Evolutionary conservation across 2,329 filamentous ascomycete genomes (phyloP).

Genomic region (Erysiphe pulchra): DNA sequence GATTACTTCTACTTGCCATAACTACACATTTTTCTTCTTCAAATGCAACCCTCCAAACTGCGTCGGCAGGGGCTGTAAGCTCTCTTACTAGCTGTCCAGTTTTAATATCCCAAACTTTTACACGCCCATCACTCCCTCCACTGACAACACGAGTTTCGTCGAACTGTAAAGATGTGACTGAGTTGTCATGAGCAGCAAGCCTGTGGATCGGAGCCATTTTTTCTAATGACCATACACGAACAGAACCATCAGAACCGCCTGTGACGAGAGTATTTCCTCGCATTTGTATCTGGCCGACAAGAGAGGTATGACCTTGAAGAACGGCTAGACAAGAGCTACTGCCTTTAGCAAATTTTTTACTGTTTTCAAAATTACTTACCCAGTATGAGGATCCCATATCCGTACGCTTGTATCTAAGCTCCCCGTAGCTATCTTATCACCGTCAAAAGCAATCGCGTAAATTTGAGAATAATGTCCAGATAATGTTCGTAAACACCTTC

Average conservation of each 20-base stretch:
- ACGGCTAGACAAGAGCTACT: slow-evolving; percentile 42
- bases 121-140: slow-evolving; percentile 86
- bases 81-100: slow-evolving; percentile 78
- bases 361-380: slow-evolving; percentile 25
- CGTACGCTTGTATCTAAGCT: slow-evolving; percentile 90
- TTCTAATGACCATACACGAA: slow-evolving; percentile 84
- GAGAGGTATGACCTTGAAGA: slow-evolving; percentile 83
- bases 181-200: slow-evolving; percentile 90
- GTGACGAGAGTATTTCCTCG: slow-evolving; percentile 85
- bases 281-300: slow-evolving; percentile 93
- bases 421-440: slow-evolving; percentile 74
- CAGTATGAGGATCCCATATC: slow-evolving; percentile 82
- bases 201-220: slow-evolving; percentile 82
- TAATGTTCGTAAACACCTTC: slow-evolving; percentile 70
- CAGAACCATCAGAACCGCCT: slow-evolving; percentile 84
- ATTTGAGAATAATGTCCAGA: slow-evolving; percentile 96
- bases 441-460: slow-evolving; percentile 94
- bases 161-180: slow-evolving; percentile 90
- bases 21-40: slow-evolving; percentile 97
- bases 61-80: slow-evolving; percentile 72
- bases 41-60: slow-evolving; percentile 93
- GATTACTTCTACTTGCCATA: slow-evolving; percentile 58
- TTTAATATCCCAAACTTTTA: slow-evolving; percentile 95
- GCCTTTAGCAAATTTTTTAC: slow-evolving; percentile 11
- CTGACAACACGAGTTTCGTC: slow-evolving; percentile 89